Base-by-base conservation (phyloP, 352 stramenopile species). In the Phytophthora tubulina region DNA sequence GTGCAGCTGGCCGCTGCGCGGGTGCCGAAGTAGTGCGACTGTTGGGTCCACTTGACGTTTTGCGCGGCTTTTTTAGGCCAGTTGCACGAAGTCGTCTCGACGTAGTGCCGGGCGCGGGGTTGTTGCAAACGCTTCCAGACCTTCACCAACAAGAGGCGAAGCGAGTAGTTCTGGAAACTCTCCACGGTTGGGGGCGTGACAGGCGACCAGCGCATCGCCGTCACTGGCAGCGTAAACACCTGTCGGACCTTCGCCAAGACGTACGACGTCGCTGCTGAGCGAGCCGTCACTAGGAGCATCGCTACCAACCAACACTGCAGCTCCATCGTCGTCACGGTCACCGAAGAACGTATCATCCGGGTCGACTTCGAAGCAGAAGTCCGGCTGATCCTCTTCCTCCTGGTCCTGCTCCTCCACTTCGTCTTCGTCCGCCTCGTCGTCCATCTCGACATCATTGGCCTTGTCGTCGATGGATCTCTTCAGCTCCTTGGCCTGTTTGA, bases 381-480 rank as follows among this genome's bases (percentile, higher is more conserved):
- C 51, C 4, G n/a, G 13, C n/a, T n/a, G n/a, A n/a, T n/a, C n/a
- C 6, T 46, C 51, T 6, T 46, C 15, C 4, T 38, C 7, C 14
- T 59, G 39, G 27, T 54, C 42, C 3, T 36, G 15, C 9, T 63
- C 51, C 7, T 33, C 15, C 3, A 36, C 9, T 3, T 48, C n/a
- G 27, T 63, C 42, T 3, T 36, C 31, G n/a, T 63, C 56, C 5
- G 42, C 41, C 9, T 45, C 42, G 15, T 63, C 41, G 32, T 54
- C 41, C 9, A 63, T 35, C 10, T 54, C 56, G 6, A 63, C n/a
- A 3, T 54, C n/a, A 9, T 30, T 63, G 30, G 56, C 41, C 32
- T 63, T 63, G 4, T 67, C 46, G n/a, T 62, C 50, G 21, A 62
- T 62, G 3, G 15, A 15, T 17, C 32, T 3, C 31, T 69, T 69